Conservation (phyloP, 2,329 filamentous ascomycete species). For the Botryosphaeria dothidea region DNA sequence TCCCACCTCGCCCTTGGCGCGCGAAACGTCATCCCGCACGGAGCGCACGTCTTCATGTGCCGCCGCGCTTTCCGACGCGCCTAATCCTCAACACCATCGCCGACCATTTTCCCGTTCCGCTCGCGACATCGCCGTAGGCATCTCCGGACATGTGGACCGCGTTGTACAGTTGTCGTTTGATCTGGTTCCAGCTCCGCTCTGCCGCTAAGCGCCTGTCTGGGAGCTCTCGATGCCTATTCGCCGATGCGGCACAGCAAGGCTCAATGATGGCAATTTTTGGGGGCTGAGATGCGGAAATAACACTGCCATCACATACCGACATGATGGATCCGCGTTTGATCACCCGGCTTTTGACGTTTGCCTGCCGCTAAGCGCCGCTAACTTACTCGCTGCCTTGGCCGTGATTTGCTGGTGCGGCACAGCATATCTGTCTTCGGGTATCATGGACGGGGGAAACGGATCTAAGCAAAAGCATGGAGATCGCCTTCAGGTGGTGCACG, state of each 20-base stretch:
- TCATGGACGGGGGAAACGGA: not conserved
- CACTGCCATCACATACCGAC: not conserved
- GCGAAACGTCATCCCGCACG: conserved; percentile 16
- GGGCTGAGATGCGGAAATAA: not conserved
- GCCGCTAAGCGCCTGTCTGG: not conserved
- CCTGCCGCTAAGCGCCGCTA: conserved; percentile 3
- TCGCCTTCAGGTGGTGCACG: not conserved
- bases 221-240: not conserved
- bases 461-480: not conserved
- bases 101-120: not conserved
- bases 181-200: not conserved
- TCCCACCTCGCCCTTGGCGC: not conserved
- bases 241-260: conserved; percentile 9
- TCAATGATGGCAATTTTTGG: not conserved
- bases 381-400: not conserved
- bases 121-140: not conserved
- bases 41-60: conserved; percentile 9
- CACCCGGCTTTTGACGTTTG: not conserved
- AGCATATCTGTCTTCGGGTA: not conserved
- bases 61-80: not conserved
- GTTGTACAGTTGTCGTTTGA: not conserved
- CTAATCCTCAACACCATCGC: conserved; percentile 2
- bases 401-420: conserved; percentile 8
- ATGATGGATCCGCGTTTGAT: not conserved
- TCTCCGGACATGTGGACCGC: not conserved